These are phyloP conservation scores for Paramecium biaurelia DNA, from an alignment of 73 alveolate species.

Conservation along the genomic window DNA sequence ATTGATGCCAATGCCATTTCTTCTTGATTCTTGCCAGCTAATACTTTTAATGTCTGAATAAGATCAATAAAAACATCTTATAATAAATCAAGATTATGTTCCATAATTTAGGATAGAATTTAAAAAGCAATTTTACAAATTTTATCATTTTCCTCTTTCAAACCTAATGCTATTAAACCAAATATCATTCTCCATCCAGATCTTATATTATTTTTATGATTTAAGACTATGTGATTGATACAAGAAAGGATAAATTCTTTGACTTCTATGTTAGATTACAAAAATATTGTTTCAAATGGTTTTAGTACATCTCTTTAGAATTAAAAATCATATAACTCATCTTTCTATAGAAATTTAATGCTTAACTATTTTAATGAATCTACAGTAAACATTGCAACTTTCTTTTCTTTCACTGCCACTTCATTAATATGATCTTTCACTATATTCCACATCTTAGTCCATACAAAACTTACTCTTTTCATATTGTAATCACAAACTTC, in stretches of 20 bases:
- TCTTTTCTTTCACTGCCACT: slow-evolving; percentile 68
- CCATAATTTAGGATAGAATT: slow-evolving; percentile 43
- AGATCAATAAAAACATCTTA: slow-evolving; percentile 61
- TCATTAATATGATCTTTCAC: slow-evolving; percentile 74
- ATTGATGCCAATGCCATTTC: slow-evolving; percentile 57
- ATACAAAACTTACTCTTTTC: slow-evolving; percentile 79
- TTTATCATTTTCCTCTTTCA: slow-evolving; percentile 54
- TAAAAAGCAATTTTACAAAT: slow-evolving; percentile 35
- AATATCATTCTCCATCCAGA: slow-evolving; percentile 63
- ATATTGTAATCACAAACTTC: slow-evolving; percentile 83
- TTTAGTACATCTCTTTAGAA: slow-evolving; percentile 83
- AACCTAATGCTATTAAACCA: slow-evolving; percentile 16
- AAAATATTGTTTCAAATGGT: slow-evolving; percentile 74
- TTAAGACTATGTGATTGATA: slow-evolving; percentile 46
- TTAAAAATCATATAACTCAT: slow-evolving; percentile 74
- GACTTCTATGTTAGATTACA: background rate
- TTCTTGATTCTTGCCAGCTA: slow-evolving; percentile 47
- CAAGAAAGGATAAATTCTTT: slow-evolving; percentile 56
- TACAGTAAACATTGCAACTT: slow-evolving; percentile 64
- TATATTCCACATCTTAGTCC: slow-evolving; percentile 78
- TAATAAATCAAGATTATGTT: slow-evolving; percentile 42
- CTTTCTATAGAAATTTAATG: slow-evolving; percentile 75
- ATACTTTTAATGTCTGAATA: background rate
- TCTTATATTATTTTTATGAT: slow-evolving; percentile 20
- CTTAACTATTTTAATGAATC: slow-evolving; percentile 84